Evolutionary conservation across 192 early-diverging fungal species (phyloP), one percentile per base, ranked within the genome.

Genomic region (Phlyctochytrium bullatum): DNA sequence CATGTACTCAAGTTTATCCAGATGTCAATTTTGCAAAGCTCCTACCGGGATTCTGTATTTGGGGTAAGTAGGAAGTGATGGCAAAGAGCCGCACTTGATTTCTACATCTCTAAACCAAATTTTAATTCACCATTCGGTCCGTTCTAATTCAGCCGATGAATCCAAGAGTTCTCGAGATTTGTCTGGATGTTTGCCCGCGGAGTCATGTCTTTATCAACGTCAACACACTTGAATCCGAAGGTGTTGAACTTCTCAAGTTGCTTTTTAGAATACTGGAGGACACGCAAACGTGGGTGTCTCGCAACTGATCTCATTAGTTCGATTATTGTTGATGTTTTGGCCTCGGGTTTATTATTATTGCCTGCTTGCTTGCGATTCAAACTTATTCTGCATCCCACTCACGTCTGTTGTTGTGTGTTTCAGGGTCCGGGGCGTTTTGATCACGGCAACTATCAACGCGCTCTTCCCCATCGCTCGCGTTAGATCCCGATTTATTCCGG

Each of bases 381-480:
- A n/a, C n/a, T n/a, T n/a, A n/a, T n/a, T n/a, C n/a, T n/a, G n/a
- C n/a, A n/a, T n/a, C n/a, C n/a, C n/a, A n/a, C n/a, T n/a, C n/a
- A n/a, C n/a, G n/a, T n/a, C n/a, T n/a, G n/a, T n/a, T n/a, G n/a
- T n/a, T n/a, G n/a, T n/a, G n/a, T n/a, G n/a, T n/a, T n/a, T n/a
- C n/a, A n/a, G n/a, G n/a, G n/a, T n/a, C n/a, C n/a, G n/a, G n/a
- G 66, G 68, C 23, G 78, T 68, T 24, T 30, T 73, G 2, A 56
- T 74, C 3, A 76, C 75, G 25, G 73, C 76, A 3, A 61, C 75
- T n/a, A 71, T 81, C 53, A 76, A 76, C 52, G 66, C 67, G 23
- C 35, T 81, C 32, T 51, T 76, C 25, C 65, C 71, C 27, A 66
- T 81, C 32, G 66, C 59, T 35, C 61, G 61, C 31, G 23, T 51